A percentile compares a stretch with the other conserved stretches of the same genome.
phyloP scores from a whole-genome alignment of 768 basidiomycete species.

The Chalciporus piperatus region DNA sequence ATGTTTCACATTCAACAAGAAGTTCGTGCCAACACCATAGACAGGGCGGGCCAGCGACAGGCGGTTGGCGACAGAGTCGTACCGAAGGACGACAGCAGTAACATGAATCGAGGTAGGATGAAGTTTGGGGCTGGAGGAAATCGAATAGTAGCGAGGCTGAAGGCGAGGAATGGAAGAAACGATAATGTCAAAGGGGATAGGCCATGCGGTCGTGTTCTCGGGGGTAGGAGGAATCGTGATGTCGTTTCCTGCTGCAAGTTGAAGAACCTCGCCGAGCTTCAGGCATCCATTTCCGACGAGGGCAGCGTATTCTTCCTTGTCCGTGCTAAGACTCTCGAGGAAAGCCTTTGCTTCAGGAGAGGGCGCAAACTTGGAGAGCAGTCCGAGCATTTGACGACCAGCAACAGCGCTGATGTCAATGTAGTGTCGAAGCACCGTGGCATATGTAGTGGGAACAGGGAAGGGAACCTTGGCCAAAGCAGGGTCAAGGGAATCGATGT shows the following conservation, averaged over 20 bases:
- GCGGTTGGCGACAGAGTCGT: conserved; percentile 61
- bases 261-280: conserved; percentile 90
- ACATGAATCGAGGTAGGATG: conserved; percentile 88
- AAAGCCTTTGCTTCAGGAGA: conserved; percentile 69
- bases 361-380: conserved; percentile 86
- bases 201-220: conserved; percentile 82
- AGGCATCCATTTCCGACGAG: conserved; percentile 79
- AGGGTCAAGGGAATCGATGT: conserved; percentile 96
- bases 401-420: conserved; percentile 94
- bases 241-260: conserved; percentile 84
- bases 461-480: conserved; percentile 98
- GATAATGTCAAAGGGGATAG: conserved; percentile 95
- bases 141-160: conserved; percentile 97
- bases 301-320: conserved; percentile 85
- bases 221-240: conserved; percentile 51
- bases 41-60: conserved; percentile 63
- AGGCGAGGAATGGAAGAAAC: conserved; percentile 91
- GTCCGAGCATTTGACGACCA: conserved; percentile 89
- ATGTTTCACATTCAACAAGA: conserved; percentile 88
- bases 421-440: conserved; percentile 91
- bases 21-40: conserved; percentile 92
- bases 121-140: conserved; percentile 95
- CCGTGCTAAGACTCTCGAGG: conserved; percentile 72
- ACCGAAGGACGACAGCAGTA: conserved; percentile 94
- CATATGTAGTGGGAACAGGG: conserved; percentile 95